Evolutionary conservation across 2,329 filamentous ascomycete genomes (phyloP).

Genomic region (Chaetomiaceae sp.): DNA sequence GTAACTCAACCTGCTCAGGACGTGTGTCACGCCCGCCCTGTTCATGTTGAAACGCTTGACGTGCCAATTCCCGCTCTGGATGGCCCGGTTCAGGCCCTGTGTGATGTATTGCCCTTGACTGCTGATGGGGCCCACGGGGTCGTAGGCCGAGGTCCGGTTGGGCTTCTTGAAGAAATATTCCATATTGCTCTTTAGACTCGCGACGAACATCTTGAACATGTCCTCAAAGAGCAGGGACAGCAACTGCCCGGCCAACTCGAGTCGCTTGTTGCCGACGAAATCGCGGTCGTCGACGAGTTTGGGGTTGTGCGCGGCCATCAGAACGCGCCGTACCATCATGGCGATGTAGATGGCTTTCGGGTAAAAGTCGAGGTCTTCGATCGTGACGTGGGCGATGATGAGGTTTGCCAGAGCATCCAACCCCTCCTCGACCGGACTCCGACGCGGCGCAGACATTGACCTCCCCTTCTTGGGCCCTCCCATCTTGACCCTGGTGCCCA

Average conservation of each 20-base stretch:
- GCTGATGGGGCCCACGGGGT: slow-evolving; percentile 78
- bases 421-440: slow-evolving; percentile 85
- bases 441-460: slow-evolving; percentile 42
- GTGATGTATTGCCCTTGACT: slow-evolving; percentile 86
- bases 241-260: slow-evolving; percentile 92
- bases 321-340: slow-evolving; percentile 92
- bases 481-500: slow-evolving; percentile 84
- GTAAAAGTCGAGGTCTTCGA: slow-evolving; percentile 86
- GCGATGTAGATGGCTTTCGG: slow-evolving; percentile 97
- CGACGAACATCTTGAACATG: slow-evolving; percentile 92
- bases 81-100: slow-evolving; percentile 88
- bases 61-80: slow-evolving; percentile 96
- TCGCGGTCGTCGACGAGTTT: slow-evolving; percentile 92
- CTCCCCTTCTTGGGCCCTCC: slow-evolving; percentile 55
- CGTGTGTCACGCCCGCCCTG: slow-evolving; percentile 90
- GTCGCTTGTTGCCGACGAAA: slow-evolving; percentile 94
- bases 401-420: slow-evolving; percentile 89
- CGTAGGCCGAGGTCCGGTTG: slow-evolving; percentile 81
- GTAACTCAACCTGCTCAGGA: slow-evolving; percentile 91
- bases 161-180: slow-evolving; percentile 95
- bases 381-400: slow-evolving; percentile 90
- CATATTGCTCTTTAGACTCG: slow-evolving; percentile 84
- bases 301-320: slow-evolving; percentile 89
- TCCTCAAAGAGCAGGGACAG: slow-evolving; percentile 93
- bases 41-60: slow-evolving; percentile 99